Conservation (phyloP, 768 basidiomycete genomes). For the Phylloporus sp. region DNA sequence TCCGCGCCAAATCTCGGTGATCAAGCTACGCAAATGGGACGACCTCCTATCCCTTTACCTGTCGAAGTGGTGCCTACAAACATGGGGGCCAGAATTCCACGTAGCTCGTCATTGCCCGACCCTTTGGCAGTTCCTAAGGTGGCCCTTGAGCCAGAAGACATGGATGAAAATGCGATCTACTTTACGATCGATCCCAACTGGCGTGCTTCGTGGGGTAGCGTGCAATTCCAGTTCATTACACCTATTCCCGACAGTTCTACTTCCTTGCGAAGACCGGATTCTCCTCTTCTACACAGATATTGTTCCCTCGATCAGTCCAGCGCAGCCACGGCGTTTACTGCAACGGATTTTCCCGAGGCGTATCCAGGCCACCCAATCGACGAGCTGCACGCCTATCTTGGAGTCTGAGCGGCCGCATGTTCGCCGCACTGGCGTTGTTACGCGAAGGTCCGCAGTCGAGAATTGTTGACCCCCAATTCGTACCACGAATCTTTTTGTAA, state of each 20-base stretch:
- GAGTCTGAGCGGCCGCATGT: slow-evolving; percentile 5
- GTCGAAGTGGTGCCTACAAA: not conserved
- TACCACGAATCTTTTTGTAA: slow-evolving; percentile 1
- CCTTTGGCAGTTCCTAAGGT: not conserved
- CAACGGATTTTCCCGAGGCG: not conserved
- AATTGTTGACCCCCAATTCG: not conserved
- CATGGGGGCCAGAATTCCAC: not conserved
- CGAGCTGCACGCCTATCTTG: slow-evolving; percentile 22
- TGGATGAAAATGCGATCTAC: slow-evolving; percentile 24
- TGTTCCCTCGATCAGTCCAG: slow-evolving; percentile 17
- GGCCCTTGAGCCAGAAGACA: slow-evolving; percentile 4
- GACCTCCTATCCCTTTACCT: not conserved
- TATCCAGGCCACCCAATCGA: slow-evolving; percentile 13
- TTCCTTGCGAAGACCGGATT: slow-evolving; percentile 16
- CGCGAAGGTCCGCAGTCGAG: too few species aligned
- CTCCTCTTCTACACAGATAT: slow-evolving; percentile 19
- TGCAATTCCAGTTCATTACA: slow-evolving; percentile 19
- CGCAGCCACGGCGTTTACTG: not conserved
- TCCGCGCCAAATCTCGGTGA: slow-evolving; percentile 23
- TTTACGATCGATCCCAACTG: slow-evolving; percentile 26
- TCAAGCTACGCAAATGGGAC: not conserved
- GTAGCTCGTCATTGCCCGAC: not conserved
- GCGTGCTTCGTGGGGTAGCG: slow-evolving; percentile 20
- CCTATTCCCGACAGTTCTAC: slow-evolving; percentile 18
- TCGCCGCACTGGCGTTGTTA: not conserved